A percentile compares a stretch with the other conserved stretches of the same genome.
These are phyloP conservation scores for Penicillium freii DNA, from an alignment of 2,329 filamentous ascomycete genomes.

Conservation along the genomic window DNA sequence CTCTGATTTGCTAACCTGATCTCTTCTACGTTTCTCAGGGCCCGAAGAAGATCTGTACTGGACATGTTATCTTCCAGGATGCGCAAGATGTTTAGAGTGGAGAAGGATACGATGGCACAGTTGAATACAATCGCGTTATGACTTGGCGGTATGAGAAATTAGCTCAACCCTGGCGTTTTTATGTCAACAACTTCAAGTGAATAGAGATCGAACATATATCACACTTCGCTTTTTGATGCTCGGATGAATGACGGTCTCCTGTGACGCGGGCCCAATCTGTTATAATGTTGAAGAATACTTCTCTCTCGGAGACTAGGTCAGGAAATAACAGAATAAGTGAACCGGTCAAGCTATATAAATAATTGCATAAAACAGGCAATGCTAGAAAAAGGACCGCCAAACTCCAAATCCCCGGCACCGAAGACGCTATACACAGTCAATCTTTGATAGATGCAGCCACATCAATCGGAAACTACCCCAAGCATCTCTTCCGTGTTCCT, in stretches of 20 bases:
- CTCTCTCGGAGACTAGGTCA: background rate
- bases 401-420: conserved; percentile 7
- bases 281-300: background rate
- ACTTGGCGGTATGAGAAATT: conserved; percentile 1
- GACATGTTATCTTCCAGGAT: conserved; percentile 25
- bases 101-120: background rate
- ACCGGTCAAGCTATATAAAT: background rate
- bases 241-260: background rate
- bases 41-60: conserved; percentile 29
- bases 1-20: background rate
- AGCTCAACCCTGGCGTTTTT: background rate
- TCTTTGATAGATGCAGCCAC: background rate
- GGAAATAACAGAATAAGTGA: background rate
- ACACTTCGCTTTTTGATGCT: background rate
- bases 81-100: conserved; percentile 17
- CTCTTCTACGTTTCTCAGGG: conserved; percentile 16
- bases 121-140: background rate
- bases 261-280: background rate
- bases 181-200: conserved; percentile 15
- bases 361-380: background rate
- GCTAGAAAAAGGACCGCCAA: conserved; percentile 5
- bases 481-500: conserved; percentile 57
- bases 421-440: conserved; percentile 8
- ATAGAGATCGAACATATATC: conserved; percentile 12
- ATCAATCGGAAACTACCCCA: conserved; percentile 27